A percentile compares a stretch with the other conserved stretches of the same genome.
These are phyloP conservation scores for Arthrobotrys entomopaga DNA, from an alignment of 2,329 filamentous ascomycete species.

Conservation along the genomic window DNA sequence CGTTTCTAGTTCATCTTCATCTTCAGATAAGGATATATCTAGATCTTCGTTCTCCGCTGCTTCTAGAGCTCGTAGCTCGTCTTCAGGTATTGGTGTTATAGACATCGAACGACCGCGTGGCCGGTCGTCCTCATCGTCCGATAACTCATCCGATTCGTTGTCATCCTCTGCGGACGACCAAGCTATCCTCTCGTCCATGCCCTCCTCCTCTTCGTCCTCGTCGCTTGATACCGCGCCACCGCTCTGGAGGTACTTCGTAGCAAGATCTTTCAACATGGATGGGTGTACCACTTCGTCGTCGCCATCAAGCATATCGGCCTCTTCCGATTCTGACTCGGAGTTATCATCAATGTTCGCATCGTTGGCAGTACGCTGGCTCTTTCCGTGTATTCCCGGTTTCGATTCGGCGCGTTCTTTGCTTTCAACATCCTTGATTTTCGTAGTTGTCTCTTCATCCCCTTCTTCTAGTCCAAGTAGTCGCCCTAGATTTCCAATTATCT, in stretches of 20 bases:
- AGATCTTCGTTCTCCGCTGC: constrained; percentile 41
- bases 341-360: not conserved
- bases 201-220: constrained; percentile 28
- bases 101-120: constrained; percentile 53
- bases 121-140: constrained; percentile 25
- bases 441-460: constrained; percentile 28
- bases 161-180: constrained; percentile 47
- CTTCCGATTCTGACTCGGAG: constrained; percentile 2
- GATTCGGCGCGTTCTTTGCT: not conserved
- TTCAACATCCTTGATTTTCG: constrained; percentile 14
- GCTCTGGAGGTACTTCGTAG: constrained; percentile 52
- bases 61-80: constrained; percentile 29
- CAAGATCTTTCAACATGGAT: constrained; percentile 51
- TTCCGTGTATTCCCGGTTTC: constrained; percentile 21
- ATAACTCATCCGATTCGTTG: constrained; percentile 1
- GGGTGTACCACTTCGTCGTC: constrained; percentile 40
- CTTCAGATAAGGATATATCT: constrained; percentile 57
- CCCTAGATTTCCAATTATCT: constrained; percentile 59
- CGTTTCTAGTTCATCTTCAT: constrained; percentile 56
- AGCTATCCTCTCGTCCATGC: constrained; percentile 46
- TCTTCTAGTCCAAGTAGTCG: constrained; percentile 24
- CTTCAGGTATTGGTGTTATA: constrained; percentile 50
- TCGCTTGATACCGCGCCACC: constrained; percentile 37
- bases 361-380: not conserved
- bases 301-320: constrained; percentile 18